Percentiles rank a stretch among this genome's conserved stretches.
Evolutionary conservation across 1,139 yeast genomes (phyloP).

Genomic region (Saccharomyces hybrid): DNA sequence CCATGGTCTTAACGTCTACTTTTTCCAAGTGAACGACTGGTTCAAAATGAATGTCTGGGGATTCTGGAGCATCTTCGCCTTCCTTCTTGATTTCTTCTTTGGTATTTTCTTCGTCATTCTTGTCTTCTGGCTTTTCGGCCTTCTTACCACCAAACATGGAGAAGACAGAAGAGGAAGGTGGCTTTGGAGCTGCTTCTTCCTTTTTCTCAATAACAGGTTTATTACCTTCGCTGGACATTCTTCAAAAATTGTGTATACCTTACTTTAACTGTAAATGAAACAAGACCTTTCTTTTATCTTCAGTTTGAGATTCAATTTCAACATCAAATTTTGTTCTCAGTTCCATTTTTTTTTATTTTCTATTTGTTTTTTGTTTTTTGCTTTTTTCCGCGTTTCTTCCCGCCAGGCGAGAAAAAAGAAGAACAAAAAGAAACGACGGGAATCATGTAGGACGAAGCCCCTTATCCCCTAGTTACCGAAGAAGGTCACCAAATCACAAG

Average conservation of each 20-base stretch:
- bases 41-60: conserved; percentile 93
- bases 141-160: conserved; percentile 88
- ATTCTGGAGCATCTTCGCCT: conserved; percentile 73
- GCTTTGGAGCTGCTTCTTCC: conserved; percentile 30
- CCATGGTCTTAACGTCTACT: conserved; percentile 95
- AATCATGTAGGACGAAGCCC: conserved; percentile 1
- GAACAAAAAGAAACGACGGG: background rate
- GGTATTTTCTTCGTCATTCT: conserved; percentile 28
- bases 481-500: background rate
- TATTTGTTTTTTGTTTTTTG: background rate
- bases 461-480: background rate
- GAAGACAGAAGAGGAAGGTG: conserved; percentile 74
- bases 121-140: conserved; percentile 38
- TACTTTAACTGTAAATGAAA: background rate
- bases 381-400: background rate
- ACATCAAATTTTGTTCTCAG: background rate
- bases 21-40: conserved; percentile 92
- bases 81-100: conserved; percentile 39
- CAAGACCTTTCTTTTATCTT: background rate
- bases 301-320: background rate
- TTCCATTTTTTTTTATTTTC: background rate
- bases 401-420: background rate
- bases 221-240: conserved; percentile 30
- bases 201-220: conserved; percentile 20
- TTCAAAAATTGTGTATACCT: background rate